A percentile compares a stretch with the other conserved stretches of the same genome.
phyloP scores from a whole-genome alignment of 2,329 filamentous ascomycete species.

The Metarhizium rileyi region DNA sequence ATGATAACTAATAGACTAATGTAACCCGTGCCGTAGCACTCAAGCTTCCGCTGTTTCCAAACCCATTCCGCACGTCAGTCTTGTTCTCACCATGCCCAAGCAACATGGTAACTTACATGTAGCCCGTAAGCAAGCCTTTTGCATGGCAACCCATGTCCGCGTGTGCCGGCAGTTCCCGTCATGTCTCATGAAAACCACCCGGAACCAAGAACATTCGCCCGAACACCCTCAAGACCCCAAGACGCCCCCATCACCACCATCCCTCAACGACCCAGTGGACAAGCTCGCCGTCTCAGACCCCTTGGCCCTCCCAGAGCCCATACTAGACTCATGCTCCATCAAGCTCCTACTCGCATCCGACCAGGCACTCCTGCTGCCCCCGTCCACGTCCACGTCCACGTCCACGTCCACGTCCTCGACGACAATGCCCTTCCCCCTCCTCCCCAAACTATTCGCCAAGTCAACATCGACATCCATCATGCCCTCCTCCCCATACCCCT shows the following conservation, averaged over 20 bases:
- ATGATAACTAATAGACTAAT: not conserved
- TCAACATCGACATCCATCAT: slow-evolving; percentile 14
- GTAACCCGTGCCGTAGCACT: not conserved
- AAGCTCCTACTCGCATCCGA: slow-evolving; percentile 29
- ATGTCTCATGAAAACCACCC: not conserved
- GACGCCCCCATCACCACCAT: slow-evolving; percentile 4
- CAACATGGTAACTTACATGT: no score
- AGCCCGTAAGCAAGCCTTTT: no score
- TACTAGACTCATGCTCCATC: slow-evolving; percentile 26
- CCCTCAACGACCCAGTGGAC: slow-evolving; percentile 20
- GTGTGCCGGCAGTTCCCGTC: no score
- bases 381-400: slow-evolving; percentile 15
- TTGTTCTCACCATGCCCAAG: no score
- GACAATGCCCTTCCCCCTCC: slow-evolving; percentile 8
- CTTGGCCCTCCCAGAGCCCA: slow-evolving; percentile 22
- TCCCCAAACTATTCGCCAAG: slow-evolving; percentile 4
- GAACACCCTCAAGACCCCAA: not conserved
- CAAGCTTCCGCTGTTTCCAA: not conserved
- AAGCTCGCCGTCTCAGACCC: slow-evolving; percentile 29
- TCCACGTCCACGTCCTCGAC: slow-evolving; percentile 10
- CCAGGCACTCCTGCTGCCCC: slow-evolving; percentile 16
- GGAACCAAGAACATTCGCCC: not conserved
- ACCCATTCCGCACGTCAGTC: no score
- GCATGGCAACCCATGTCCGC: no score
- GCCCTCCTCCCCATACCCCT: slow-evolving; percentile 9